Conservation (phyloP, 2,329 filamentous ascomycete species). For the Trichoderma sp. region DNA sequence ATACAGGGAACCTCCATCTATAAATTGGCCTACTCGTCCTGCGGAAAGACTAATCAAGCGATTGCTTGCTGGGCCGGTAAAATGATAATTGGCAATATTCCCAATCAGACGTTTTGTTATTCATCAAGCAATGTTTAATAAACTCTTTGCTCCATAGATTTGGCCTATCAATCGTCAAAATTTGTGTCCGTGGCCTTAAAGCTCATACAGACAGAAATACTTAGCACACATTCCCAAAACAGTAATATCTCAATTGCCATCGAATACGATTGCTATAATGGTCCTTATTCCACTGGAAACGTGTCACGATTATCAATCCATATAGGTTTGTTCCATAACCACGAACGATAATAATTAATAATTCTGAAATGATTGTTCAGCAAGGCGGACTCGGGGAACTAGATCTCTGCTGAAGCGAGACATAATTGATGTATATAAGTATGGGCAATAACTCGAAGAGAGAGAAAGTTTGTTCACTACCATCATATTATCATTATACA, state of each 20-base stretch:
- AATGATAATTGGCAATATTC: not conserved
- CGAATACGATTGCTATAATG: not conserved
- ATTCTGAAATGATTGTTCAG: not conserved
- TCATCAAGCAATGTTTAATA: not conserved
- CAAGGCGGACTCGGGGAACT: not conserved
- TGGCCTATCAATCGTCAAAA: not conserved
- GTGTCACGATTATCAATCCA: not conserved
- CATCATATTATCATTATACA: not conserved
- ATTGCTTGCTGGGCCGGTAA: not conserved
- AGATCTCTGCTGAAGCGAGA: not conserved
- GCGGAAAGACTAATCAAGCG: not conserved
- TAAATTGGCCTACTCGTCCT: not conserved
- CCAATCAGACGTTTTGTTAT: not conserved
- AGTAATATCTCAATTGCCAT: not conserved
- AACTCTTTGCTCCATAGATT: not conserved
- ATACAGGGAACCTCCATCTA: not conserved
- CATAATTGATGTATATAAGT: not conserved
- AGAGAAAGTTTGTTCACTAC: not conserved
- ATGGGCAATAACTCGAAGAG: not conserved
- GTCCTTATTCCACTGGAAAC: not conserved
- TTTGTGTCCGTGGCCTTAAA: not conserved
- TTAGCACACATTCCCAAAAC: not conserved
- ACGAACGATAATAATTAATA: not conserved
- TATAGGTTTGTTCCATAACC: fast-evolving
- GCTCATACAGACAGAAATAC: not conserved